Evolutionary conservation across 2,329 filamentous ascomycete genomes (phyloP).

Genomic region (Oidium heveae): DNA sequence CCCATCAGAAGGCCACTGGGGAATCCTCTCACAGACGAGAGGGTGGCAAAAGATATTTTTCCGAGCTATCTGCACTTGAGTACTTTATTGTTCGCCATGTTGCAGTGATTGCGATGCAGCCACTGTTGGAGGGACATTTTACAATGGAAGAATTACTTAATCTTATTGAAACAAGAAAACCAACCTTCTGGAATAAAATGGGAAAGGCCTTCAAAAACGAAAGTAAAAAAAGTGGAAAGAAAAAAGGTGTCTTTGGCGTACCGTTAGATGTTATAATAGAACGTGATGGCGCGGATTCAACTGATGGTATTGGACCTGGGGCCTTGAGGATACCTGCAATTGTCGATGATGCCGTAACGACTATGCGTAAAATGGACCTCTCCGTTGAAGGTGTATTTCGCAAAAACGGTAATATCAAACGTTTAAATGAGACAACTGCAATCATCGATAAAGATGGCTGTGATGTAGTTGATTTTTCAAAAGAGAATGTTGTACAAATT

Average conservation of each 20-base stretch:
- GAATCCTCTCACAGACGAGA: conserved; percentile 23
- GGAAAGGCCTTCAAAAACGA: conserved; percentile 89
- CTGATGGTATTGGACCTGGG: conserved; percentile 81
- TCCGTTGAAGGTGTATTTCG: conserved; percentile 96
- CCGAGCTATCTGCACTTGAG: conserved; percentile 78
- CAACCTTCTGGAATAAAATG: conserved; percentile 95
- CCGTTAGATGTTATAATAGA: conserved; percentile 74
- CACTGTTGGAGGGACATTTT: conserved; percentile 71
- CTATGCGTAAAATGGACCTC: conserved; percentile 97
- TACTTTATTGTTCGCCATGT: conserved; percentile 95
- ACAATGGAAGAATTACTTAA: conserved; percentile 79
- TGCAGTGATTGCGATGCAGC: conserved; percentile 84
- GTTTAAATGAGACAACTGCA: conserved; percentile 64
- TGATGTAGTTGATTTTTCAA: conserved; percentile 62
- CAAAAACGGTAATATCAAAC: conserved; percentile 97
- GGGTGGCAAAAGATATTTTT: conserved; percentile 60
- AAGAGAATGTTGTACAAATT: conserved; percentile 78
- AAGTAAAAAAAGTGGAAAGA: conserved; percentile 51
- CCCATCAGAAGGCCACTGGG: conserved; percentile 19
- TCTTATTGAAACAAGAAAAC: conserved; percentile 78
- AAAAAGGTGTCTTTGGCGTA: conserved; percentile 85
- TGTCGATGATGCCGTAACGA: conserved; percentile 78
- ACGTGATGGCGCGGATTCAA: conserved; percentile 88
- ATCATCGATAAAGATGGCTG: conserved; percentile 68
- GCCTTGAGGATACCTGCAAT: conserved; percentile 77